phyloP scores from a whole-genome alignment of 805 yeast species.

The Nakazawaea ishiwadae region DNA sequence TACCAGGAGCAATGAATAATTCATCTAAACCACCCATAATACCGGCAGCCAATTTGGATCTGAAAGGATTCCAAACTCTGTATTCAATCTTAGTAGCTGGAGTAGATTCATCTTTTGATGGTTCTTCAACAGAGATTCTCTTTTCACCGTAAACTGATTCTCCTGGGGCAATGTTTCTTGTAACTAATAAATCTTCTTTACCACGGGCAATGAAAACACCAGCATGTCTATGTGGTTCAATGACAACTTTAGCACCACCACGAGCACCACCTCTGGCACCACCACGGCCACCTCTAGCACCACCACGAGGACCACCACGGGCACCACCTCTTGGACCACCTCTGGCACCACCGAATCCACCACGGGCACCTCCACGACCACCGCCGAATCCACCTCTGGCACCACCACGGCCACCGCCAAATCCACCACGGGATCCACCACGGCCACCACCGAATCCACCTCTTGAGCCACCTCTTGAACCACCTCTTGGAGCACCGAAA shows the following conservation, averaged over 20 bases:
- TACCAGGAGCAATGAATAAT: slow-evolving; percentile 95
- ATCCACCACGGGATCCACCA: slow-evolving; percentile 9
- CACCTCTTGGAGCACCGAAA: slow-evolving; percentile 13
- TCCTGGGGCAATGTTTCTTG: slow-evolving; percentile 97
- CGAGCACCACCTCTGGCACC: slow-evolving; percentile 80
- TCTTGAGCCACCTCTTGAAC: slow-evolving; percentile 9
- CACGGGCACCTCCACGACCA: slow-evolving; percentile 9
- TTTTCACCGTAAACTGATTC: slow-evolving; percentile 98
- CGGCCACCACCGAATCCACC: slow-evolving; percentile 11
- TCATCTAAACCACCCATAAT: slow-evolving; percentile 99
- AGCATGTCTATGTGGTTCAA: slow-evolving; percentile 98
- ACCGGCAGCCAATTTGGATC: slow-evolving; percentile 99
- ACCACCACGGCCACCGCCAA: slow-evolving; percentile 10
- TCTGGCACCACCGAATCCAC: slow-evolving; percentile 34
- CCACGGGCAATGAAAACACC: slow-evolving; percentile 99
- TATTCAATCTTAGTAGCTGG: slow-evolving; percentile 94
- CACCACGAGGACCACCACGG: slow-evolving; percentile 42
- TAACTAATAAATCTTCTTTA: slow-evolving; percentile 96
- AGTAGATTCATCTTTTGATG: slow-evolving; percentile 80
- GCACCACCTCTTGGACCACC: slow-evolving; percentile 56
- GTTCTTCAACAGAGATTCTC: slow-evolving; percentile 91
- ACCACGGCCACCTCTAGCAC: slow-evolving; percentile 50
- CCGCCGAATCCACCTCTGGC: slow-evolving; percentile 11
- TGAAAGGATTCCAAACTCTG: slow-evolving; percentile 99
- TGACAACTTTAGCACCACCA: slow-evolving; percentile 94